phyloP scores from a whole-genome alignment of 495 filamentous ascomycete species.

The Penicillium subrubescens region DNA sequence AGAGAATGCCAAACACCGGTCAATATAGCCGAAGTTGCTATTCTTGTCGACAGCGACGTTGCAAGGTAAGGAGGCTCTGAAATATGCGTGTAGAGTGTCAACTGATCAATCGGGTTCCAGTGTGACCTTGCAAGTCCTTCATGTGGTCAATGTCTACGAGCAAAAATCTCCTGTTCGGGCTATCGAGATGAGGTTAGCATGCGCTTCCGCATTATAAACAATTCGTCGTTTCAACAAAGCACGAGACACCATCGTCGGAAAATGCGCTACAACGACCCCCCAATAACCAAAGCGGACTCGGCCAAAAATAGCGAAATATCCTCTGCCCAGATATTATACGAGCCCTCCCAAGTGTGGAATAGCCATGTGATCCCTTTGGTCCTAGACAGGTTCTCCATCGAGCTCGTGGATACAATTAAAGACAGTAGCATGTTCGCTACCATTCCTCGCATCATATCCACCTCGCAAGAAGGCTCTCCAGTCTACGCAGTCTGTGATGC shows the following conservation, averaged over 20 bases:
- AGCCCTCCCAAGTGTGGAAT: constrained; percentile 12
- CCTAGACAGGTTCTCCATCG: constrained; percentile 14
- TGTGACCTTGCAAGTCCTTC: constrained; percentile 15
- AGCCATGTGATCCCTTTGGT: constrained; percentile 20
- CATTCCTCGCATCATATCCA: constrained; percentile 17
- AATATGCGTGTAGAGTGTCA: constrained; percentile 1
- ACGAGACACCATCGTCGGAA: constrained; percentile 5
- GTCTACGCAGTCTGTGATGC: constrained; percentile 19
- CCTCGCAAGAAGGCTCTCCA: constrained; percentile 7
- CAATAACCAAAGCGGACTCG: constrained; percentile 7
- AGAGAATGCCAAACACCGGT: constrained; percentile 17
- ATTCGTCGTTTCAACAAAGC: constrained; percentile 13
- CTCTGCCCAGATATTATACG: constrained; percentile 12
- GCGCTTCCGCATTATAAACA: constrained; percentile 13
- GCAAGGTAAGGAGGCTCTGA: constrained; percentile 7
- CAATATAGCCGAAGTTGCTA: constrained; percentile 15
- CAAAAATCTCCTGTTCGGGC: constrained; percentile 8
- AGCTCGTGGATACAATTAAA: constrained; percentile 9
- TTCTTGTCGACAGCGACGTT: constrained; percentile 16
- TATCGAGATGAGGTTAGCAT: constrained; percentile 18
- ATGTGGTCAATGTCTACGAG: constrained; percentile 16
- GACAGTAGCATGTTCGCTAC: constrained; percentile 17
- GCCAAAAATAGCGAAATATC: not conserved
- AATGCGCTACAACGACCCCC: constrained; percentile 11
- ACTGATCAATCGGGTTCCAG: constrained; percentile 5